A percentile compares a stretch with the other conserved stretches of the same genome.
Conservation (phyloP, 2,329 filamentous ascomycete species). For the Podosphaera xanthii region DNA sequence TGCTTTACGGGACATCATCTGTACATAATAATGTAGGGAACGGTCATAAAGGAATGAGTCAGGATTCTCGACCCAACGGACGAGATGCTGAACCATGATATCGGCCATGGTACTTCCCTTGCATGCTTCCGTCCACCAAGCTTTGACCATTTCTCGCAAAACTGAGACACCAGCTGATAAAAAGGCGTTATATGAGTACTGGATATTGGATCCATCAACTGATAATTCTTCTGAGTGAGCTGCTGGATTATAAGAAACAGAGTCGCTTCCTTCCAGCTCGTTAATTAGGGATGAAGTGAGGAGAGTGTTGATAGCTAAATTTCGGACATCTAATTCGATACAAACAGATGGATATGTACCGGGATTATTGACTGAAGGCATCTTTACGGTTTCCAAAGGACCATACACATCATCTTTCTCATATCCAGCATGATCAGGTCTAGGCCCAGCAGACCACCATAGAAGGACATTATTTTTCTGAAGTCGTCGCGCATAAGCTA, state of each 20-base stretch:
- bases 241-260: conserved; percentile 63
- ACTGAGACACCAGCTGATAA: conserved; percentile 79
- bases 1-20: conserved; percentile 95
- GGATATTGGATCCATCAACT: conserved; percentile 40
- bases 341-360: conserved; percentile 92
- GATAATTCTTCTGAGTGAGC: conserved; percentile 33
- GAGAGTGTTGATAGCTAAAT: conserved; percentile 93
- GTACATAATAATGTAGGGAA: conserved; percentile 86
- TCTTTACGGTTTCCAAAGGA: conserved; percentile 63
- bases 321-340: conserved; percentile 82
- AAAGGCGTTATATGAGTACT: conserved; percentile 77
- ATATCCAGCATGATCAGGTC: conserved; percentile 86
- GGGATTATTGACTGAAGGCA: conserved; percentile 83
- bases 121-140: conserved; percentile 93
- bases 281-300: conserved; percentile 92
- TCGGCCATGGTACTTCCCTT: conserved; percentile 85
- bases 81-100: conserved; percentile 87
- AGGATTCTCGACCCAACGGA: conserved; percentile 89
- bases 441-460: conserved; percentile 81
- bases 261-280: conserved; percentile 77
- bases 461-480: conserved; percentile 83
- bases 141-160: conserved; percentile 91
- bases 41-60: conserved; percentile 89
- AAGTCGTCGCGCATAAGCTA: conserved; percentile 75
- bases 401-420: conserved; percentile 78